Percentiles rank a stretch among this genome's conserved stretches.
Conservation (phyloP, 768 basidiomycete species). For the Boletus subparvulus region DNA sequence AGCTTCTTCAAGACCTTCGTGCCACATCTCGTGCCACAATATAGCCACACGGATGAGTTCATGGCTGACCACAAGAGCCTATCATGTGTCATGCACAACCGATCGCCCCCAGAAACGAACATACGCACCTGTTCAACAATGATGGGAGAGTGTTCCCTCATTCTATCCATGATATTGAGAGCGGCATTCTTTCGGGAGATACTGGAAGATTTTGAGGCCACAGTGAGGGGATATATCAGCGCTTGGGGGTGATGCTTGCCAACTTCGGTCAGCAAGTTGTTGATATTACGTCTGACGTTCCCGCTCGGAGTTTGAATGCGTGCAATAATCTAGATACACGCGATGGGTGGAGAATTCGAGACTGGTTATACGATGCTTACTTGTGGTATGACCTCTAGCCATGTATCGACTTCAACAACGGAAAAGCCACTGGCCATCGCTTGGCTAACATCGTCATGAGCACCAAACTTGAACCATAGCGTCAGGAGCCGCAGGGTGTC, state of each 20-base stretch:
- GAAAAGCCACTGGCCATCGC: slow-evolving; percentile 87
- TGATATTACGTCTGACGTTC: slow-evolving; percentile 86
- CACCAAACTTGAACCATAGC: slow-evolving; percentile 97
- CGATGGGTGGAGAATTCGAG: background rate
- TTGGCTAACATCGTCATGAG: slow-evolving; percentile 83
- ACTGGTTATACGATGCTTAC: slow-evolving; percentile 39
- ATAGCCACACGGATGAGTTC: slow-evolving; percentile 98
- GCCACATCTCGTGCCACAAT: slow-evolving; percentile 98
- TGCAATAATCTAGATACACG: slow-evolving; percentile 78
- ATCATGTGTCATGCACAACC: slow-evolving; percentile 2
- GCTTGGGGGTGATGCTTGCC: slow-evolving; percentile 98
- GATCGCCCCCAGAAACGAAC: background rate
- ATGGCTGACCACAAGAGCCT: slow-evolving; percentile 86
- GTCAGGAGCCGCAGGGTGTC: slow-evolving; percentile 92
- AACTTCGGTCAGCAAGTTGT: slow-evolving; percentile 84
- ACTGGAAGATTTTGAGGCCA: slow-evolving; percentile 95
- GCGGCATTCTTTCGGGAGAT: slow-evolving; percentile 79
- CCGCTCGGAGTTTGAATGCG: slow-evolving; percentile 92
- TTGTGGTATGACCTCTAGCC: slow-evolving; percentile 98
- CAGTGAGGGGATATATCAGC: slow-evolving; percentile 91
- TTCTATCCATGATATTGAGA: slow-evolving; percentile 81
- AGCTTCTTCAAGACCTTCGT: slow-evolving; percentile 97
- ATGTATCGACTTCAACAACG: slow-evolving; percentile 92
- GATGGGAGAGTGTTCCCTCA: slow-evolving; percentile 85
- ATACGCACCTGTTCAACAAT: slow-evolving; percentile 82